Evolutionary conservation across 1,139 yeast genomes (phyloP), one percentile per base, ranked within the genome.

Genomic region (Barnettozyma hawaiiensis): DNA sequence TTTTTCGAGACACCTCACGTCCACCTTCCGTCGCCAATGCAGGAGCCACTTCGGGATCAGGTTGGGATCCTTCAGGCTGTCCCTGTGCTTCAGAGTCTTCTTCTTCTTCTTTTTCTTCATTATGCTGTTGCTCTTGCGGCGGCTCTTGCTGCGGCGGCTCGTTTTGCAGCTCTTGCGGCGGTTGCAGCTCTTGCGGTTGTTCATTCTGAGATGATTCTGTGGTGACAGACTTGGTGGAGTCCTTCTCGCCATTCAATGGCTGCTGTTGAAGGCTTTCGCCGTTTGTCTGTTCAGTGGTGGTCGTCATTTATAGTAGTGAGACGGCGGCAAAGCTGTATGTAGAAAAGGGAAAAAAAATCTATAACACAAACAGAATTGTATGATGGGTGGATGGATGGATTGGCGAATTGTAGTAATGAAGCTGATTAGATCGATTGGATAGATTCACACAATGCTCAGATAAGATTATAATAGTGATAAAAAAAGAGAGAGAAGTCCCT

Each of bases 1-100:
- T 83, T 44, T 74, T 80, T 47, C 76, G 75, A 35, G 89, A 81
- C 6, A 83, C 72, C 58, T 84, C 92, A 53, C 95, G 76, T 32
- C 95, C 95, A 41, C 95, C 95, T 45, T 78, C 79, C 18, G 76
- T 65, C 20, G 94, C 94, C 52, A 77, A 71, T 16, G 92, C 94
- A 2, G 85, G 81, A 27, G 66, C 61, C 18, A 64, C 57, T 19
- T 61, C 60, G 19, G 63, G 55, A 42, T 58, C 57, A 32, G 52
- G 49, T 16, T 47, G 42, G 31, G 32, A 5, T 12, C 21, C 37
- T 10, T 34, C 31, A 24, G 38, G 12, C 18, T 27, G 16, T 7
- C 23, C 37, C 15, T 35, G 43, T 7, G n/a, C n/a, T n/a, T n/a
- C n/a, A n/a, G n/a, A n/a, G n/a, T n/a, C n/a, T n/a, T n/a, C n/a